Evolutionary conservation across 768 basidiomycete species (phyloP).

Genomic region (Clitopilus passeckerianus): DNA sequence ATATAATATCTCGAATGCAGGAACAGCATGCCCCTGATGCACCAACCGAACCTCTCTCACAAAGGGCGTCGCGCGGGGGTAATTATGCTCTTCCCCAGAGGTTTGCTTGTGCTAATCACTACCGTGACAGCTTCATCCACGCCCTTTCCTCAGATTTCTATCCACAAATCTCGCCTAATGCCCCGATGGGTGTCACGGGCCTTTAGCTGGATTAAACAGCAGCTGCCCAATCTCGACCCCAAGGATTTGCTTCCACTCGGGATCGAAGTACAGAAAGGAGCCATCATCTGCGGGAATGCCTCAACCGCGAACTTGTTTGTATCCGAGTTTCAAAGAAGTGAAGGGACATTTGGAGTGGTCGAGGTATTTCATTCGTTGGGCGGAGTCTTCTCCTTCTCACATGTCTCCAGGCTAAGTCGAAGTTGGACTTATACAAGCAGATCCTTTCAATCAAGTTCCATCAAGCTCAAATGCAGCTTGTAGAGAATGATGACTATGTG

Average conservation of each 20-base stretch:
- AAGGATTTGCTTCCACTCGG: slow-evolving; percentile 87
- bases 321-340: slow-evolving; percentile 70
- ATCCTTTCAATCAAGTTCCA: slow-evolving; percentile 68
- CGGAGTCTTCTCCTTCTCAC: slow-evolving; percentile 5
- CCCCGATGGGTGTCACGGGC: slow-evolving; percentile 34
- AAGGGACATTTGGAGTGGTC: slow-evolving; percentile 78
- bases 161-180: slow-evolving; percentile 22
- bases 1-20: slow-evolving; percentile 75
- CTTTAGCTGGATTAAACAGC: slow-evolving; percentile 48
- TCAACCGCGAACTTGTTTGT: slow-evolving; percentile 83
- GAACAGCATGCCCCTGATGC: slow-evolving; percentile 16
- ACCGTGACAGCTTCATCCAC: slow-evolving; percentile 17
- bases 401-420: slow-evolving; percentile 64
- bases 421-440: slow-evolving; percentile 80
- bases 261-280: slow-evolving; percentile 71
- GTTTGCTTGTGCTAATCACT: neutral
- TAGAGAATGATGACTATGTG: slow-evolving; percentile 73
- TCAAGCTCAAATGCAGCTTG: slow-evolving; percentile 55
- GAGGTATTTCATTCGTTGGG: slow-evolving; percentile 42
- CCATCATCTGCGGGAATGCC: slow-evolving; percentile 79
- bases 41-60: neutral
- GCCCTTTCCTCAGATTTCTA: slow-evolving; percentile 23
- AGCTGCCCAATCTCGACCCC: slow-evolving; percentile 69
- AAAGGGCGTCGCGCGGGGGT: slow-evolving; percentile 37
- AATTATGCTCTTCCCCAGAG: slow-evolving; percentile 2